Evolutionary conservation across 2,329 filamentous ascomycete species (phyloP).

Genomic region (Penicillium oxalicum): DNA sequence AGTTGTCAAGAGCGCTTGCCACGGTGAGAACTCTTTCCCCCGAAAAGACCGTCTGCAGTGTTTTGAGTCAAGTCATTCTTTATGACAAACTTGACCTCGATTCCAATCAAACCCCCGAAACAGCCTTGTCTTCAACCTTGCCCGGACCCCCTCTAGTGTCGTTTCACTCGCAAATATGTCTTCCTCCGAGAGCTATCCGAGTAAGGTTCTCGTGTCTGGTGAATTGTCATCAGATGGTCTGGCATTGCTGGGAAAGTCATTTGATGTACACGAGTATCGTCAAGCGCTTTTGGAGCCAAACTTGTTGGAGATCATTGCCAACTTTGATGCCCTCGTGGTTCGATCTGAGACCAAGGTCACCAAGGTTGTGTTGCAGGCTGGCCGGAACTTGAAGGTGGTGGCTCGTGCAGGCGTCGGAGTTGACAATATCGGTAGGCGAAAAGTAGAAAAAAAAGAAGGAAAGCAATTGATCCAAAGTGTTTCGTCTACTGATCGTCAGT

Average conservation of each 20-base stretch:
- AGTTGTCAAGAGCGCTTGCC: no score
- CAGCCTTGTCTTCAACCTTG: no score
- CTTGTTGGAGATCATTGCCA: slow-evolving; percentile 59
- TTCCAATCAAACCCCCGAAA: no score
- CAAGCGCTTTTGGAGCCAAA: slow-evolving; percentile 43
- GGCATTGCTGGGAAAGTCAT: slow-evolving; percentile 58
- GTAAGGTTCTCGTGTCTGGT: slow-evolving; percentile 66
- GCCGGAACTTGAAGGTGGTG: slow-evolving; percentile 66
- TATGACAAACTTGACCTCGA: no score
- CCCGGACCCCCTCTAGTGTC: no score
- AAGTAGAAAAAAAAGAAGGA: neutral
- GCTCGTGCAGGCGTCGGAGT: slow-evolving; percentile 76
- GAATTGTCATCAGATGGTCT: slow-evolving; percentile 76
- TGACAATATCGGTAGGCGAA: slow-evolving; percentile 60
- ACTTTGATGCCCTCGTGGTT: slow-evolving; percentile 71
- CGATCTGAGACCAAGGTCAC: slow-evolving; percentile 79
- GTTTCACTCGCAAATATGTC: slow-evolving; percentile 12
- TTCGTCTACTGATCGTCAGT: neutral
- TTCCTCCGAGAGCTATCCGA: slow-evolving; percentile 22
- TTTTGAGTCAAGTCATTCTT: no score
- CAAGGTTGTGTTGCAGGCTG: slow-evolving; percentile 58
- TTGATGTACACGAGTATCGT: slow-evolving; percentile 61
- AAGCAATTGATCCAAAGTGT: neutral
- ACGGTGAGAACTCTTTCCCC: no score
- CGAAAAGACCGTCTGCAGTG: no score